These are phyloP conservation scores for Tubosaeta sp. DNA, from an alignment of 768 basidiomycete genomes.

Conservation along the genomic window DNA sequence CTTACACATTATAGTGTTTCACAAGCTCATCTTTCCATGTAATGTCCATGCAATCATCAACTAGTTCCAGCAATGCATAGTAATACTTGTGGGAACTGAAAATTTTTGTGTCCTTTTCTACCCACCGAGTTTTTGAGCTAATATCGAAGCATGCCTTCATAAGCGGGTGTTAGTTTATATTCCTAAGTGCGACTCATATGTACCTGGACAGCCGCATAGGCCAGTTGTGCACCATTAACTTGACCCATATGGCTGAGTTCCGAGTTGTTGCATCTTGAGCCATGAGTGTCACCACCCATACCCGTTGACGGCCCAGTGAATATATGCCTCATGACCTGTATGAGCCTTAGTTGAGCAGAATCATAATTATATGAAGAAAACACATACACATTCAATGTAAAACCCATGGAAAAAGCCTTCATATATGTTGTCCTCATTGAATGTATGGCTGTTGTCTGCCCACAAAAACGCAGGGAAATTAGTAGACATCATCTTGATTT, in stretches of 20 bases:
- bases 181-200: neutral
- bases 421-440: neutral
- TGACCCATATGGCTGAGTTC: neutral
- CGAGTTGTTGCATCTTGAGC: neutral
- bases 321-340: constrained; percentile 2
- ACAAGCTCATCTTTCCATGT: neutral
- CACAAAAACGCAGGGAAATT: constrained; percentile 5
- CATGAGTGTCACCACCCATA: neutral
- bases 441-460: neutral
- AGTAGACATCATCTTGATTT: neutral
- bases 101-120: neutral
- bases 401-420: neutral
- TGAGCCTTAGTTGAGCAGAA: too few relatives aligned
- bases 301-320: constrained; percentile 8
- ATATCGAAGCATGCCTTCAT: constrained; percentile 7
- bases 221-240: neutral
- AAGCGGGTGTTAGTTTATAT: neutral
- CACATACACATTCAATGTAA: neutral
- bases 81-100: constrained; percentile 10
- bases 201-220: neutral
- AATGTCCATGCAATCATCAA: neutral
- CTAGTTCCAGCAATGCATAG: neutral
- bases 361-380: neutral
- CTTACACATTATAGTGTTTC: constrained; percentile 1
- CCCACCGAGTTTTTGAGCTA: constrained; percentile 3